Conservation (phyloP, 768 basidiomycete genomes). For the Psilocybe sp. region DNA sequence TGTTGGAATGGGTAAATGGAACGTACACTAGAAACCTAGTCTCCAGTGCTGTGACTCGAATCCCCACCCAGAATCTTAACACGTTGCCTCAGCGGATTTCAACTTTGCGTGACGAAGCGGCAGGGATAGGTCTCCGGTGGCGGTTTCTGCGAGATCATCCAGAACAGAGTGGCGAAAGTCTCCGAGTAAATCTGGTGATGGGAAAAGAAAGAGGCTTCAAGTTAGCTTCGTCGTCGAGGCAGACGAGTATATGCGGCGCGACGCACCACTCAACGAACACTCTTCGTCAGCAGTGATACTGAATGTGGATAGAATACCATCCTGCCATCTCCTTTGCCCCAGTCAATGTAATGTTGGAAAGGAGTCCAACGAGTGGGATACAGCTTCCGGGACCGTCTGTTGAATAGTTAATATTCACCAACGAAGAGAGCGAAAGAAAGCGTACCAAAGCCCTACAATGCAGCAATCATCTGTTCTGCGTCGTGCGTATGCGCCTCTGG, state of each 20-base stretch:
- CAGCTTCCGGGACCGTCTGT: too few relatives aligned
- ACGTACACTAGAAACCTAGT: too few relatives aligned
- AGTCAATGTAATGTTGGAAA: too few relatives aligned
- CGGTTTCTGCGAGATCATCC: slow-evolving; percentile 77
- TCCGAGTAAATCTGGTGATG: slow-evolving; percentile 73
- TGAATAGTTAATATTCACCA: too few relatives aligned
- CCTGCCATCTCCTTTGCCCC: too few relatives aligned
- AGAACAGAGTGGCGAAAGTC: slow-evolving; percentile 89
- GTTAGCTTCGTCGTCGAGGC: too few relatives aligned
- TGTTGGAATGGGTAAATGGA: neutral
- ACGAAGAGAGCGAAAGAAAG: neutral
- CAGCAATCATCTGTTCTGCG: slow-evolving; percentile 65
- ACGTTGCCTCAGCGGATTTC: slow-evolving; percentile 92
- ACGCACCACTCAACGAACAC: too few relatives aligned
- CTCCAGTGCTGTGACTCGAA: slow-evolving; percentile 72
- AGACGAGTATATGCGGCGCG: too few relatives aligned
- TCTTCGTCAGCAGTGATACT: too few relatives aligned
- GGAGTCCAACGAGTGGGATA: too few relatives aligned
- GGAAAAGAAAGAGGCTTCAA: neutral
- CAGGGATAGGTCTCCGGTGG: slow-evolving; percentile 81
- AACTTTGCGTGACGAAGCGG: slow-evolving; percentile 92
- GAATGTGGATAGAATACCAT: too few relatives aligned
- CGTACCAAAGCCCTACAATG: slow-evolving; percentile 64
- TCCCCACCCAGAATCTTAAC: slow-evolving; percentile 55
- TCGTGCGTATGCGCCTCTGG: slow-evolving; percentile 58